Conservation (phyloP, 1,284 basidiomycete genomes). For the Mycosarcoma mackinlayi region DNA sequence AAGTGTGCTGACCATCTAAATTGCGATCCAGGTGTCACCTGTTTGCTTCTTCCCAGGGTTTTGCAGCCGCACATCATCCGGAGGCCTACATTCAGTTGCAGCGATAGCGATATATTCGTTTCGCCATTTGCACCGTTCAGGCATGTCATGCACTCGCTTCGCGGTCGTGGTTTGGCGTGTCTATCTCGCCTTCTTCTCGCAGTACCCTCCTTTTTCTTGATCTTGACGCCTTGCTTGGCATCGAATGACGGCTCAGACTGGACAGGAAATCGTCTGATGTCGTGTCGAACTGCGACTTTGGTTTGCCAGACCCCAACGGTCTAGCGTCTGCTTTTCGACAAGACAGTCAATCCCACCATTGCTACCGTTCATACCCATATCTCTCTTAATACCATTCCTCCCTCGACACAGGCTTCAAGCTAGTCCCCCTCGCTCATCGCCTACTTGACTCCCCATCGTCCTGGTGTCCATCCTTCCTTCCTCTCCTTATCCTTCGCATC, state of each 20-base stretch:
- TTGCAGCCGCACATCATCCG: background rate
- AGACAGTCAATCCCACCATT: background rate
- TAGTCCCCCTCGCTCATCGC: no score
- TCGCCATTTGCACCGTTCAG: background rate
- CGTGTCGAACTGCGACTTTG: no score
- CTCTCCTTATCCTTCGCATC: background rate
- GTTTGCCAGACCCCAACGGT: no score
- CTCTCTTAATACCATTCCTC: constrained; percentile 7
- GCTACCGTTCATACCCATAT: background rate
- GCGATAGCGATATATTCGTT: background rate
- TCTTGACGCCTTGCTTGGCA: background rate
- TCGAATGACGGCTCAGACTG: no score
- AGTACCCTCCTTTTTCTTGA: constrained; percentile 8
- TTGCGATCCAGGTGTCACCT: constrained; percentile 1
- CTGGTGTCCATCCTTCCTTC: background rate
- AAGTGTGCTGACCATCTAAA: background rate
- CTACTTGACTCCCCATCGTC: constrained; percentile 1
- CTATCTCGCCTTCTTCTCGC: constrained; percentile 31
- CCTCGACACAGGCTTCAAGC: no score
- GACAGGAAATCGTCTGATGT: no score
- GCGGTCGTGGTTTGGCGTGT: constrained; percentile 9
- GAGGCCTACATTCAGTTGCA: background rate
- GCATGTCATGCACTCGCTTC: constrained; percentile 1
- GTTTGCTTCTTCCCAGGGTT: no score
- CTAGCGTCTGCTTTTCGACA: no score